These are phyloP conservation scores for Aspergillus flavus DNA, from an alignment of 2,329 filamentous ascomycete genomes.

Conservation along the genomic window DNA sequence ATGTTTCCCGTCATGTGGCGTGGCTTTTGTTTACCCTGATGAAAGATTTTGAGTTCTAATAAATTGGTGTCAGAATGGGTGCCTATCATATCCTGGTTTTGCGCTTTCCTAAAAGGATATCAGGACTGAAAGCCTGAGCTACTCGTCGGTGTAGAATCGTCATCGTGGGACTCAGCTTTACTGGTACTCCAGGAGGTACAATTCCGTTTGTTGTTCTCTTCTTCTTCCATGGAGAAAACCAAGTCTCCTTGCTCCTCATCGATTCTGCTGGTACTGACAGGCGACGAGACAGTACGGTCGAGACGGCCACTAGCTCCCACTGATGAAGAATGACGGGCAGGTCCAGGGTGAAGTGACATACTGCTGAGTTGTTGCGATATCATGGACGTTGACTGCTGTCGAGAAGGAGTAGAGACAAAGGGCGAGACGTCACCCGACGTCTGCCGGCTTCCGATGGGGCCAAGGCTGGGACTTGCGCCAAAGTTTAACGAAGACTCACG, in stretches of 20 bases:
- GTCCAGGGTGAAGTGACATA: slow-evolving; percentile 47
- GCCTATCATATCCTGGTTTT: background rate
- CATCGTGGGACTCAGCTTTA: slow-evolving; percentile 35
- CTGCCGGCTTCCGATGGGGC: slow-evolving; percentile 52
- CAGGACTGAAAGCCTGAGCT: slow-evolving; percentile 23
- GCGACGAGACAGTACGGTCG: slow-evolving; percentile 50
- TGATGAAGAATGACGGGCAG: slow-evolving; percentile 40
- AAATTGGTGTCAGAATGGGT: slow-evolving; percentile 10
- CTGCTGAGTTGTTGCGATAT: slow-evolving; percentile 60
- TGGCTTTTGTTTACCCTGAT: slow-evolving; percentile 3
- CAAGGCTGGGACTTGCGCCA: slow-evolving; percentile 53
- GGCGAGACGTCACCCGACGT: slow-evolving; percentile 52
- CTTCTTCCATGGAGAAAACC: slow-evolving; percentile 55
- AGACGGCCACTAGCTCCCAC: slow-evolving; percentile 37
- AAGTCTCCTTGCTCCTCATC: slow-evolving; percentile 52
- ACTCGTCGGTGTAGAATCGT: slow-evolving; percentile 25
- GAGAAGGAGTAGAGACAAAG: slow-evolving; percentile 57
- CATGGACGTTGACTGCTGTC: slow-evolving; percentile 62
- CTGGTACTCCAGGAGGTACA: slow-evolving; percentile 38
- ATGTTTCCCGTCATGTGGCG: slow-evolving; percentile 16
- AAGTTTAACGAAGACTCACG: slow-evolving; percentile 61
- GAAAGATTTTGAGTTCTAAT: slow-evolving; percentile 16
- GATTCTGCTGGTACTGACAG: slow-evolving; percentile 48
- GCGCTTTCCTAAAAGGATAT: background rate
- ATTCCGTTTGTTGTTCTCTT: slow-evolving; percentile 49